Conservation (phyloP, 192 early-diverging fungal genomes). For the Gigaspora rosea region DNA sequence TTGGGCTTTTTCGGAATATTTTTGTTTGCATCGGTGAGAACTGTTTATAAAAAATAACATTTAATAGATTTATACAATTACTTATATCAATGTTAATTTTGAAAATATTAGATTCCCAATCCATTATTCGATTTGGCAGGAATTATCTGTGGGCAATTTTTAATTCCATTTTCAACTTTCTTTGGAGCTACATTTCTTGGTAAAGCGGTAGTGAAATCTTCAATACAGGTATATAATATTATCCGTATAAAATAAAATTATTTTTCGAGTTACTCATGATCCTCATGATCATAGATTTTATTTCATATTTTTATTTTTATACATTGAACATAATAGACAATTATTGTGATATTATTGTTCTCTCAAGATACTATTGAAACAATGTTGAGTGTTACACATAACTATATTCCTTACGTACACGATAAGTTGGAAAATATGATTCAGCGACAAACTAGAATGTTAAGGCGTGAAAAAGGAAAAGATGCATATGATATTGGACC, state of each 20-base stretch:
- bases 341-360: conserved; percentile 82
- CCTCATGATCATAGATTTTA: no score
- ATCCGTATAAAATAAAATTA: neutral
- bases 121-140: conserved; percentile 96
- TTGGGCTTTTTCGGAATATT: conserved; percentile 92
- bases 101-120: conserved; percentile 76
- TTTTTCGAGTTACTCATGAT: no score
- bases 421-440: conserved; percentile 56
- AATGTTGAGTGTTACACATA: conserved; percentile 54
- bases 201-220: conserved; percentile 87
- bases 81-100: no score
- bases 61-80: no score
- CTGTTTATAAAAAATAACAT: neutral
- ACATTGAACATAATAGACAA: conserved; percentile 42
- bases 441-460: conserved; percentile 43
- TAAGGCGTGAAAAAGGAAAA: conserved; percentile 34
- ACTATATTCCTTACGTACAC: conserved; percentile 59
- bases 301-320: no score
- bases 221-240: conserved; percentile 65
- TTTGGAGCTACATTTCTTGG: conserved; percentile 95
- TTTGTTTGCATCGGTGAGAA: conserved; percentile 79
- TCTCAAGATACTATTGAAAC: conserved; percentile 73
- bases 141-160: conserved; percentile 91
- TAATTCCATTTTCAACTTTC: conserved; percentile 90
- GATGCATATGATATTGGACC: conserved; percentile 22